phyloP scores from a whole-genome alignment of 441 rosid species.

The Sinapis alba region DNA sequence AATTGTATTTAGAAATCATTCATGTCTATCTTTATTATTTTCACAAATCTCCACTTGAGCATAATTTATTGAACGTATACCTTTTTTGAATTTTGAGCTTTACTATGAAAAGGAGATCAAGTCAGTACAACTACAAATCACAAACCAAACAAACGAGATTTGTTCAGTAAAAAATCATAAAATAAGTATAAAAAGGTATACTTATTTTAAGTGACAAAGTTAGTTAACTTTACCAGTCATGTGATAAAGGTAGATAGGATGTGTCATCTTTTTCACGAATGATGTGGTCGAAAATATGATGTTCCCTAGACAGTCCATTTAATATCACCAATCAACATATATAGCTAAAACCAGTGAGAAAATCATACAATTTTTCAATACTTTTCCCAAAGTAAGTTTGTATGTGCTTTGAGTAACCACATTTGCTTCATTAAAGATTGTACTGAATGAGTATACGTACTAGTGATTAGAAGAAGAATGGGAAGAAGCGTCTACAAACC shows the following conservation, averaged over 20 bases:
- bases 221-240: slow-evolving; percentile 33
- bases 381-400: neutral
- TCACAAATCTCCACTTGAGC: slow-evolving; percentile 32
- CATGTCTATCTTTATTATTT: slow-evolving; percentile 20
- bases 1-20: neutral
- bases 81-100: slow-evolving; percentile 26
- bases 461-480: neutral
- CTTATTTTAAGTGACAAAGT: slow-evolving; percentile 22
- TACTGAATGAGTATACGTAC: slow-evolving; percentile 9
- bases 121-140: slow-evolving; percentile 18
- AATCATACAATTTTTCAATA: slow-evolving; percentile 11
- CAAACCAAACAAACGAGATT: slow-evolving; percentile 18
- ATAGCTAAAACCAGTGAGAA: slow-evolving; percentile 12
- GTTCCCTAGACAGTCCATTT: slow-evolving; percentile 33
- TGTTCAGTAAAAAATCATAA: slow-evolving; percentile 25
- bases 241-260: slow-evolving; percentile 36
- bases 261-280: slow-evolving; percentile 32
- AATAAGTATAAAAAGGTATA: neutral
- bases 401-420: neutral
- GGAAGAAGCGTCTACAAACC: slow-evolving; percentile 17
- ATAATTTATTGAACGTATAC: slow-evolving; percentile 19
- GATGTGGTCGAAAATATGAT: neutral
- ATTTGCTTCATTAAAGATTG: slow-evolving; percentile 16
- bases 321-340: slow-evolving; percentile 6
- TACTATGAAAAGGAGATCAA: slow-evolving; percentile 27